phyloP scores from a whole-genome alignment of 495 filamentous ascomycete species.

The Xylaria intraflava region DNA sequence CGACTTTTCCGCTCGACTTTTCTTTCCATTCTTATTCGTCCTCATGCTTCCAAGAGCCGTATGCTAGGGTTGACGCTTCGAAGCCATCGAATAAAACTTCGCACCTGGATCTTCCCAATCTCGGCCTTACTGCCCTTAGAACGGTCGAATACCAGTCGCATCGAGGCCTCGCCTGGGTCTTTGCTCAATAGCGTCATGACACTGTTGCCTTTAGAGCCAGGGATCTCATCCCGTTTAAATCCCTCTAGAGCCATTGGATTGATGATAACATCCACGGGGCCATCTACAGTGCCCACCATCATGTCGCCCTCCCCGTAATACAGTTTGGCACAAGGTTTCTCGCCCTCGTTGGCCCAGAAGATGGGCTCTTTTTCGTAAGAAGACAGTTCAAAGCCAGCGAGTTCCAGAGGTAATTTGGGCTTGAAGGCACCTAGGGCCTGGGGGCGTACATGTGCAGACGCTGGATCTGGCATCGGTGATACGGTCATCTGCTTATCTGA shows the following conservation, averaged over 20 bases:
- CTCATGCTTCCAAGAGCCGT: constrained; percentile 7
- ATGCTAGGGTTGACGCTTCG: constrained; percentile 20
- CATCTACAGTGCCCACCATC: constrained; percentile 5
- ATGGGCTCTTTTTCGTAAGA: constrained; percentile 8
- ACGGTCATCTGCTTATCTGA: neutral
- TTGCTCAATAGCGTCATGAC: constrained; percentile 6
- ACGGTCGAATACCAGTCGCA: constrained; percentile 19
- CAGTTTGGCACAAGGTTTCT: constrained; percentile 11
- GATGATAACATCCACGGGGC: constrained; percentile 7
- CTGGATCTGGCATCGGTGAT: neutral
- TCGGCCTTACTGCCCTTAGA: constrained; percentile 15
- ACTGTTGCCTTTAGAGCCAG: constrained; percentile 10
- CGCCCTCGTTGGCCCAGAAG: constrained; percentile 13
- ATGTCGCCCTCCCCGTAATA: constrained; percentile 10
- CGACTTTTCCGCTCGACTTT: neutral
- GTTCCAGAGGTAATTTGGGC: neutral
- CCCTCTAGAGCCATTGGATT: constrained; percentile 11
- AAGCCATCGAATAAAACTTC: constrained; percentile 30
- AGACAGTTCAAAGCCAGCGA: constrained; percentile 17
- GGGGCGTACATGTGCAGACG: neutral
- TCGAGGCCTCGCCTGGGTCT: constrained; percentile 3
- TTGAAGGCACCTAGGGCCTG: neutral
- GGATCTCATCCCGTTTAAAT: constrained; percentile 8
- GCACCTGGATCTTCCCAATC: constrained; percentile 27
- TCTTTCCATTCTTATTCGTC: neutral